phyloP scores from a whole-genome alignment of 768 basidiomycete genomes.

The Mycena rebaudengoi region DNA sequence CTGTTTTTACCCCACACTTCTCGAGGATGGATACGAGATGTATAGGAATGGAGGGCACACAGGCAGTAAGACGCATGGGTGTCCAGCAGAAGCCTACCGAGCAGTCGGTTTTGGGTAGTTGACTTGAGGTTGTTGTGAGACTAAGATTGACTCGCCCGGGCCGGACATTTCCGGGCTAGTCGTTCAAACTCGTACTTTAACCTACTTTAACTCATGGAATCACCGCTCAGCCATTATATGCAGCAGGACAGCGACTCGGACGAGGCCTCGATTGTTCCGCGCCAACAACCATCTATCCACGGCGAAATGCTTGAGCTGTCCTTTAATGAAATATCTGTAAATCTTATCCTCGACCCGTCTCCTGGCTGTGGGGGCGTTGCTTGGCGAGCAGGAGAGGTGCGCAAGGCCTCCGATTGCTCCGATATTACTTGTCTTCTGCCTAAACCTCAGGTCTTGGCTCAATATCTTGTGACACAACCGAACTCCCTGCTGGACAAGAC shows the following conservation, averaged over 20 bases:
- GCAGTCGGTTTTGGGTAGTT: too few relatives aligned
- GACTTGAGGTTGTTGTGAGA: too few relatives aligned
- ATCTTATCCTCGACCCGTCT: constrained; percentile 75
- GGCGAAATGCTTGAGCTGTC: constrained; percentile 58
- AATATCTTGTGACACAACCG: constrained; percentile 69
- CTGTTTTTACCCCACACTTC: constrained; percentile 60
- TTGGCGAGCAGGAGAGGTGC: constrained; percentile 92
- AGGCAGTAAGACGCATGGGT: constrained; percentile 51
- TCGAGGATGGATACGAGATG: constrained; percentile 58
- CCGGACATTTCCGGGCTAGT: too few relatives aligned
- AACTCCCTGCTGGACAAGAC: constrained; percentile 59
- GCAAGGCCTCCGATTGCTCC: constrained; percentile 5
- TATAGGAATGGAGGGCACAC: constrained; percentile 48
- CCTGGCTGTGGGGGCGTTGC: constrained; percentile 93
- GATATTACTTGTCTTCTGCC: constrained; percentile 14
- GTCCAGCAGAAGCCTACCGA: too few relatives aligned
- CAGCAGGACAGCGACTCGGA: constrained; percentile 26
- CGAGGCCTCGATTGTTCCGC: constrained; percentile 55
- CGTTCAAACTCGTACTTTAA: not conserved
- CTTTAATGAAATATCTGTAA: constrained; percentile 50
- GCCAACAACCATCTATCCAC: constrained; percentile 58
- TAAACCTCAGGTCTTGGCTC: constrained; percentile 71
- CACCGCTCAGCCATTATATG: constrained; percentile 11
- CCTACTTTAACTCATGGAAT: constrained; percentile 14
- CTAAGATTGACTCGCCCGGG: too few relatives aligned